A percentile compares a stretch with the other conserved stretches of the same genome.
Evolutionary conservation across 371 early-diverging fungal genomes (phyloP).

Genomic region (Syncephalastrum racemosum): DNA sequence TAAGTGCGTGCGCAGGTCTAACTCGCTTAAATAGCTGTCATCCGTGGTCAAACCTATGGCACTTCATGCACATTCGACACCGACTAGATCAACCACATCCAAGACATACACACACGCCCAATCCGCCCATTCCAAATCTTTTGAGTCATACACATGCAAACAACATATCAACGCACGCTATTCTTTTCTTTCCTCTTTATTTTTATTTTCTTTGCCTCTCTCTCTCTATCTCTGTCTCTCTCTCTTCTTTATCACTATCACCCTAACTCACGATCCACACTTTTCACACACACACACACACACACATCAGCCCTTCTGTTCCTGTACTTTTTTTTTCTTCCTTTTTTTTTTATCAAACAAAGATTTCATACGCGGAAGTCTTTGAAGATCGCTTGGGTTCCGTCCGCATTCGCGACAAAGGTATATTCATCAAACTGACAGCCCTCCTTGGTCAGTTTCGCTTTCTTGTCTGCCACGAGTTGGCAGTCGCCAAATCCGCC

Average conservation of each 20-base stretch:
- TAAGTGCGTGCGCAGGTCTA: too few relatives aligned
- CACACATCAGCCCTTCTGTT: too few relatives aligned
- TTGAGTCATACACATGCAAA: too few relatives aligned
- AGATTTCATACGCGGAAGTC: constrained; percentile 37
- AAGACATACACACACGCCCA: too few relatives aligned
- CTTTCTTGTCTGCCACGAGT: constrained; percentile 65
- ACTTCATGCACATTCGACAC: constrained; percentile 49
- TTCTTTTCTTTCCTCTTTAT: too few relatives aligned
- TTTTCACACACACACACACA: background rate
- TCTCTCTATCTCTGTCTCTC: too few relatives aligned
- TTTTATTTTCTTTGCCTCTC: too few relatives aligned
- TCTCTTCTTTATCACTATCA: too few relatives aligned
- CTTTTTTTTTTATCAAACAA: background rate
- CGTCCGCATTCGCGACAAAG: constrained; percentile 45
- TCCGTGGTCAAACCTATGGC: constrained; percentile 52
- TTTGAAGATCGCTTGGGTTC: constrained; percentile 47
- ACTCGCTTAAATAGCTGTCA: constrained; percentile 40
- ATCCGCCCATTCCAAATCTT: too few relatives aligned
- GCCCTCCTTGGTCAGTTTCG: constrained; percentile 69
- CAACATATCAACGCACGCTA: too few relatives aligned
- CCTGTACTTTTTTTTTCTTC: too few relatives aligned
- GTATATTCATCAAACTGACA: constrained; percentile 62
- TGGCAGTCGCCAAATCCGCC: constrained; percentile 66
- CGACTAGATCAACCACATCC: constrained; percentile 18
- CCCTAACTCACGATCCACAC: too few relatives aligned